These are phyloP conservation scores for Fonsecaea multimorphosa DNA, from an alignment of 2,329 filamentous ascomycete genomes.

Conservation along the genomic window DNA sequence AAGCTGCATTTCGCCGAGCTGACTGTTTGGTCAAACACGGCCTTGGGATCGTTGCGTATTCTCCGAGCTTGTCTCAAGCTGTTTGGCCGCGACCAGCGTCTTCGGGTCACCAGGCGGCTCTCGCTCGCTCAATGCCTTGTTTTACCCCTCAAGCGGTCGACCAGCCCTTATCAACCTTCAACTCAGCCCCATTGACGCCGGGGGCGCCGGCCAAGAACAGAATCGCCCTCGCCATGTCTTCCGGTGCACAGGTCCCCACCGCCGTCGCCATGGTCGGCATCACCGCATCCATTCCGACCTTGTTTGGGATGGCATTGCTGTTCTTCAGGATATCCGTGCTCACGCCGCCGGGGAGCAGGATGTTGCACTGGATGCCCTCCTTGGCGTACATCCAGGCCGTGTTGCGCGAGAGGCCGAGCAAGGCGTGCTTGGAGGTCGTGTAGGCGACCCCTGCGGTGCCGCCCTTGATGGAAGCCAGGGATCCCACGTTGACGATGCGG, in stretches of 20 bases:
- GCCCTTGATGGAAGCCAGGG: conserved; percentile 15
- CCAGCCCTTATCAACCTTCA: conserved; percentile 16
- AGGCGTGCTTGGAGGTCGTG: conserved; percentile 18
- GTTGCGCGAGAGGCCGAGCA: conserved; percentile 19
- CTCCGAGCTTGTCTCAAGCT: not conserved
- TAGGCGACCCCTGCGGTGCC: conserved; percentile 16
- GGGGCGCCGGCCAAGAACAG: conserved; percentile 1
- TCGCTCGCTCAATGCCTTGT: not conserved
- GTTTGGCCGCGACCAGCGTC: not conserved
- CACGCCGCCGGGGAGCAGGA: conserved; percentile 17
- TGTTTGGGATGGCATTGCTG: conserved; percentile 7
- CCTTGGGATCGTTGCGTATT: too few relatives aligned
- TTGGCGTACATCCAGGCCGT: conserved; percentile 22
- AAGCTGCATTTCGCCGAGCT: too few relatives aligned
- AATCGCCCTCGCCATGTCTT: conserved; percentile 16
- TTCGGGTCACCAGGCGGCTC: not conserved
- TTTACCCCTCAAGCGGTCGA: not conserved
- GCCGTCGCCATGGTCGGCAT: conserved; percentile 18
- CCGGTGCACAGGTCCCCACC: conserved; percentile 11
- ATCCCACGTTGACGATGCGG: conserved; percentile 20
- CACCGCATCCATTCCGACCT: conserved; percentile 10
- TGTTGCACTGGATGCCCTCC: conserved; percentile 18
- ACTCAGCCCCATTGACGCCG: conserved; percentile 13
- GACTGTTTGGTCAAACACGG: too few relatives aligned
- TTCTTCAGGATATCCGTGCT: conserved; percentile 18